These are phyloP conservation scores for Cordyceps javanica DNA, from an alignment of 2,329 filamentous ascomycete genomes.

Conservation along the genomic window DNA sequence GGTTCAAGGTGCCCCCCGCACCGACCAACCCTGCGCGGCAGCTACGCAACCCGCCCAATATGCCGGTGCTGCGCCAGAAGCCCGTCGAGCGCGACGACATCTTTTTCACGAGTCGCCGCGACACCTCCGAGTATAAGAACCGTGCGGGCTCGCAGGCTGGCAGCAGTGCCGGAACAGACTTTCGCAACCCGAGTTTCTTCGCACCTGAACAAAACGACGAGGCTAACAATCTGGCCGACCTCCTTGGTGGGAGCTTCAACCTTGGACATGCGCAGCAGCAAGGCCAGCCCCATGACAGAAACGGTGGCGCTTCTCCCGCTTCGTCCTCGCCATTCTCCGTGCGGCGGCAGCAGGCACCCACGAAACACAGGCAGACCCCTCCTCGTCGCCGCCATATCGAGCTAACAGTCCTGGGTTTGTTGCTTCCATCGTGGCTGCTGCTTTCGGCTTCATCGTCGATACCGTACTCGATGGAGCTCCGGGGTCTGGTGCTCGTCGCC, in stretches of 20 bases:
- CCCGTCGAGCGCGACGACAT: slow-evolving; percentile 40
- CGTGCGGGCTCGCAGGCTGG: background rate
- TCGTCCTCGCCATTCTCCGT: background rate
- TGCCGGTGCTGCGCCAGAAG: slow-evolving; percentile 44
- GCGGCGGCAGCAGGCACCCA: background rate
- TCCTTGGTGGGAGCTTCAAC: slow-evolving; percentile 39
- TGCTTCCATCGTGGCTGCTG: slow-evolving; percentile 24
- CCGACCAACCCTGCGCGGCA: slow-evolving; percentile 60
- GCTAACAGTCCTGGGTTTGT: slow-evolving; percentile 17
- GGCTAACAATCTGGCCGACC: slow-evolving; percentile 36
- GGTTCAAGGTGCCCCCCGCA: slow-evolving; percentile 63
- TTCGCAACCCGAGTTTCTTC: slow-evolving; percentile 57
- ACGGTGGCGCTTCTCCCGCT: background rate
- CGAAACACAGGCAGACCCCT: background rate
- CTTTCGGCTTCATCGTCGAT: slow-evolving; percentile 14
- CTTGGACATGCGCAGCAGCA: slow-evolving; percentile 26
- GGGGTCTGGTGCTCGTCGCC: slow-evolving; percentile 21
- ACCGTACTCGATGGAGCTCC: slow-evolving; percentile 23
- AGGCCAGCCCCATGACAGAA: background rate
- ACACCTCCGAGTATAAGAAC: slow-evolving; percentile 11
- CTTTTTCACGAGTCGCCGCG: slow-evolving; percentile 39
- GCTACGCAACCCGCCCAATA: slow-evolving; percentile 54
- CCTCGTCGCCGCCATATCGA: slow-evolving; percentile 7
- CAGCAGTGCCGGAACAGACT: slow-evolving; percentile 30
- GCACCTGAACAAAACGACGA: slow-evolving; percentile 40